Percentiles rank a stretch among this genome's conserved stretches.
phyloP scores from a whole-genome alignment of 371 early-diverging fungal genomes.

The Mucor sp. region DNA sequence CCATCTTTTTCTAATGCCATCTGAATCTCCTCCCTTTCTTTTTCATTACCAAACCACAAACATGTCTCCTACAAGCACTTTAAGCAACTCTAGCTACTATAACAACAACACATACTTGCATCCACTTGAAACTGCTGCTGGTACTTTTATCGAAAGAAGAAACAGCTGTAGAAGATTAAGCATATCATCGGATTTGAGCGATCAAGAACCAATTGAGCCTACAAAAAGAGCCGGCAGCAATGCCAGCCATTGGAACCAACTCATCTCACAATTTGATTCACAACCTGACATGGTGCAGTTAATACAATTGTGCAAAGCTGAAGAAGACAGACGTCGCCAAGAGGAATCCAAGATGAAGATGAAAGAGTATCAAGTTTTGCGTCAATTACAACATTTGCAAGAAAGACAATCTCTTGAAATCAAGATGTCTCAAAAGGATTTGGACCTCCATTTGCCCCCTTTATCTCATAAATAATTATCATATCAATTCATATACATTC shows the following conservation, averaged over 20 bases:
- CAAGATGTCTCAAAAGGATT: background rate
- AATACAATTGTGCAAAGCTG: constrained; percentile 49
- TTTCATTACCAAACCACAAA: background rate
- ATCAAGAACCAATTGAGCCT: constrained; percentile 1
- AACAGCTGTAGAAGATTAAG: constrained; percentile 7
- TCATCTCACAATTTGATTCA: constrained; percentile 22
- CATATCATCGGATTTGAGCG: constrained; percentile 15
- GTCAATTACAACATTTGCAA: constrained; percentile 15
- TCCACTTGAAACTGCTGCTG: constrained; percentile 7
- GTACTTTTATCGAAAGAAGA: constrained; percentile 6
- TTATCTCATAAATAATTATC: background rate
- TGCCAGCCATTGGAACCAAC: constrained; percentile 14
- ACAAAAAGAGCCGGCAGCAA: background rate
- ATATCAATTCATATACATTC: background rate
- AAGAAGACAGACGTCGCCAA: constrained; percentile 50
- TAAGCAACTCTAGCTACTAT: background rate
- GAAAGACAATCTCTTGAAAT: background rate
- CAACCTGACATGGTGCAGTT: constrained; percentile 53
- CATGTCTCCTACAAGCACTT: constrained; percentile 8
- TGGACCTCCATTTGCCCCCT: constrained; percentile 9
- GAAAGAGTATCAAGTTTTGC: constrained; percentile 31
- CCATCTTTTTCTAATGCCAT: background rate
- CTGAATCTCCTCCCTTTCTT: background rate
- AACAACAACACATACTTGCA: constrained; percentile 6
- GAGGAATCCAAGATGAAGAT: constrained; percentile 52